Evolutionary conservation across 306 rosid genomes (phyloP), one percentile per base, ranked within the genome.

Genomic region (Rosa persica): DNA sequence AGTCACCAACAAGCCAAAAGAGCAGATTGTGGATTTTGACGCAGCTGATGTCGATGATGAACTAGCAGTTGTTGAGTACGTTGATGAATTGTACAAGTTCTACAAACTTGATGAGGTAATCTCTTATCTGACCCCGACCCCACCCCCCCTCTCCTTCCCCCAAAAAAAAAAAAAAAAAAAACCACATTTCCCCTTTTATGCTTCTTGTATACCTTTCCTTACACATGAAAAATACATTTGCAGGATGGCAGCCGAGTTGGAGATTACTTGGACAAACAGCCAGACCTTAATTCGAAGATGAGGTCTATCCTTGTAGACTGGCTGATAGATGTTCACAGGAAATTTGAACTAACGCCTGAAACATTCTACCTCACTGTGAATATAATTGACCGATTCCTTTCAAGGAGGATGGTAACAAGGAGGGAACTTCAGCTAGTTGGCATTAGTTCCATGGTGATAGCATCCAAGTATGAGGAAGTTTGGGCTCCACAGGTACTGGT

Each of bases 401-500:
- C 92, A 4, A 57, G 49, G 72, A 95, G 83, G 83, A 80, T 78
- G 27, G 89, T 91, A 0, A 79, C 89, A 22, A 89, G 98, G 83
- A 90, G 74, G 81, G 98, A 93, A 52, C 93, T 92, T 84, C 98
- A 92, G 82, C 85, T 95, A 15, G 89, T 95, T 69, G 98, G 98
- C 30, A 89, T 95, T 48, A 89, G 98, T 71, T 83, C 98, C 55
- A 91, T 92, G 98, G 90, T 92, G 40, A 74, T 95, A 23, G 98
- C 98, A 12, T 81, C 93, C 80, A 95, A 95, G 73, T 92, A 95
- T 72, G 98, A 93, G 79, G 98, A 95, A 83, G 86, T 95, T 22
- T 95, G 98, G 98, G 93, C 98, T 27, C 98, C 98, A 15, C 96
- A 89, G 97, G 98, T 90, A 67, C 17, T 39, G n/a, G 13, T 23